Percentiles rank a stretch among this genome's conserved stretches.
phyloP scores from a whole-genome alignment of 441 rosid genomes.

The Sinapis alba region DNA sequence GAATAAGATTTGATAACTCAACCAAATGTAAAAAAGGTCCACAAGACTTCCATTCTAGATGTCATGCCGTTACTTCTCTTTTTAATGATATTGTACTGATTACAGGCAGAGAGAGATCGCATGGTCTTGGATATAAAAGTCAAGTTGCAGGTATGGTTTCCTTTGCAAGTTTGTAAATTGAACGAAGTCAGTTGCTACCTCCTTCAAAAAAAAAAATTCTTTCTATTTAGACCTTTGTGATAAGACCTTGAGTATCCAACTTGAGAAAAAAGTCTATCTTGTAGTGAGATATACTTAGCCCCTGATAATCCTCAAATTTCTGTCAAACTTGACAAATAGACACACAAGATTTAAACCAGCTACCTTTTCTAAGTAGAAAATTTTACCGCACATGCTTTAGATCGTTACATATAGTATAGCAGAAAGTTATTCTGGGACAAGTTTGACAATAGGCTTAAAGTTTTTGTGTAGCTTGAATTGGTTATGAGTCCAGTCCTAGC shows the following conservation, averaged over 20 bases:
- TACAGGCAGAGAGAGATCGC: conserved; percentile 94
- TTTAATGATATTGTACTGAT: conserved; percentile 24
- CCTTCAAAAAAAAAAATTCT: conserved; percentile 1
- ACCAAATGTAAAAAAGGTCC: conserved; percentile 10
- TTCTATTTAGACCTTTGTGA: conserved; percentile 15
- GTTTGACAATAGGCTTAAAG: not conserved
- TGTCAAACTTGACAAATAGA: conserved; percentile 16
- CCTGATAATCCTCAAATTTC: not conserved
- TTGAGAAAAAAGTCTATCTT: not conserved
- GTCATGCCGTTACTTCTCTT: conserved; percentile 10
- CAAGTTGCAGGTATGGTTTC: conserved; percentile 81
- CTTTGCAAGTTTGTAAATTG: conserved; percentile 21
- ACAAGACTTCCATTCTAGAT: conserved; percentile 11
- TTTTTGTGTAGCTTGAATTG: conserved; percentile 6
- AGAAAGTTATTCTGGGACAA: not conserved
- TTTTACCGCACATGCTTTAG: not conserved
- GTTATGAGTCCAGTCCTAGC: conserved; percentile 12
- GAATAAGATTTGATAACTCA: not conserved
- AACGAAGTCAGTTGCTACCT: not conserved
- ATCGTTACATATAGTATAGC: not conserved
- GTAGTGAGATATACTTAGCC: conserved; percentile 17
- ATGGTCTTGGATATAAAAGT: conserved; percentile 99
- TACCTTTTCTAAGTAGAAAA: not conserved
- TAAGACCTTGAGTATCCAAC: conserved; percentile 18
- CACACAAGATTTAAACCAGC: not conserved